These are phyloP conservation scores for Zasmidium citrigriseum DNA, from an alignment of 2,329 filamentous ascomycete genomes.

Conservation along the genomic window DNA sequence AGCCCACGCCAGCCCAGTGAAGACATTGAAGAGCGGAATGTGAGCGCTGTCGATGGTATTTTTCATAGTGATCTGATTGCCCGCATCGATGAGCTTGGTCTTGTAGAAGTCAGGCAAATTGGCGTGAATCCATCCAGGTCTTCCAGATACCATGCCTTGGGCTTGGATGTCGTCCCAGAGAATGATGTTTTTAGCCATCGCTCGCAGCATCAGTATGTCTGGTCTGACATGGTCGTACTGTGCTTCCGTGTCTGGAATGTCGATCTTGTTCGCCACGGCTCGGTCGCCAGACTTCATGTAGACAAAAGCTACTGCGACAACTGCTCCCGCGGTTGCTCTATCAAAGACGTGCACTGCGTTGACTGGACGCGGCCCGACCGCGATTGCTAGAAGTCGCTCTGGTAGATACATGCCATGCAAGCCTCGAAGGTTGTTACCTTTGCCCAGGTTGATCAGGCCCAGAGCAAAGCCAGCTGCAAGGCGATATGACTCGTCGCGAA, in stretches of 20 bases:
- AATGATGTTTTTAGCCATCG: constrained; percentile 85
- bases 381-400: constrained; percentile 81
- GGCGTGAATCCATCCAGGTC: constrained; percentile 65
- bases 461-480: constrained; percentile 91
- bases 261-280: constrained; percentile 84
- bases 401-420: constrained; percentile 92
- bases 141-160: constrained; percentile 4
- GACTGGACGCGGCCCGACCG: constrained; percentile 86
- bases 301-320: constrained; percentile 84
- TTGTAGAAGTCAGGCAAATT: constrained; percentile 73
- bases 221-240: constrained; percentile 96
- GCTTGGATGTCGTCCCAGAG: constrained; percentile 85
- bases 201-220: constrained; percentile 87
- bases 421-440: constrained; percentile 82
- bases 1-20: constrained; percentile 83
- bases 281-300: constrained; percentile 96
- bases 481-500: constrained; percentile 94
- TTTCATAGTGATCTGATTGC: constrained; percentile 33
- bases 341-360: constrained; percentile 91
- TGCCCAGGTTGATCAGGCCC: constrained; percentile 91
- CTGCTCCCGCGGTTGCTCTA: constrained; percentile 88
- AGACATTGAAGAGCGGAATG: constrained; percentile 88
- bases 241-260: constrained; percentile 83
- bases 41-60: constrained; percentile 70
- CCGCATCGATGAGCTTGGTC: constrained; percentile 48